Conservation (phyloP, 768 basidiomycete genomes). For the Leccinum disarticulatum region DNA sequence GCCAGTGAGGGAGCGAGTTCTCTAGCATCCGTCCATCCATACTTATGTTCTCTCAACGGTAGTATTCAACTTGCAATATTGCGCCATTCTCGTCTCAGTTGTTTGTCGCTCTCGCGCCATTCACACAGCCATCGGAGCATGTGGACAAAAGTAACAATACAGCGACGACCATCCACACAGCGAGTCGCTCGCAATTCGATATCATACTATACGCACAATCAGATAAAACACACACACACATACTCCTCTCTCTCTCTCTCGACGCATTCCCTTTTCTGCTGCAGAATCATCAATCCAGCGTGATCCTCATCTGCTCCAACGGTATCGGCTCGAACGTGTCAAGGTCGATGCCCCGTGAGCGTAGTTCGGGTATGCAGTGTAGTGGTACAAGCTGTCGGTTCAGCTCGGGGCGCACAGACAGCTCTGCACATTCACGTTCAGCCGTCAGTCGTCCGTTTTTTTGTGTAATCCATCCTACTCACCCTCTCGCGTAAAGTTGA, state of each 20-base stretch:
- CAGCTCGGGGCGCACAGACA: conserved; percentile 94
- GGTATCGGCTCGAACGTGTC: conserved; percentile 97
- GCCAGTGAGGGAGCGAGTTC: not conserved
- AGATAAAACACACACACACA: conserved; percentile 25
- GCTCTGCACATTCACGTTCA: conserved; percentile 53
- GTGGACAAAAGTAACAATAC: conserved; percentile 25
- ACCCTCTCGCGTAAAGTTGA: conserved; percentile 97
- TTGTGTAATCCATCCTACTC: conserved; percentile 31
- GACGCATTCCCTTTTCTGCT: conserved; percentile 26
- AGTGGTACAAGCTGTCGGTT: conserved; percentile 89
- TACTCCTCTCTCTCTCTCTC: conserved; percentile 2
- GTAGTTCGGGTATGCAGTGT: conserved; percentile 87
- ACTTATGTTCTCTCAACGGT: too few relatives aligned
- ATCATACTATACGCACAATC: conserved; percentile 38
- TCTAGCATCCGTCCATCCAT: not conserved
- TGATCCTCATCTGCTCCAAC: conserved; percentile 91
- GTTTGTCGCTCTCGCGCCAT: conserved; percentile 10
- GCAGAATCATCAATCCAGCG: conserved; percentile 70
- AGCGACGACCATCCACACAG: conserved; percentile 27
- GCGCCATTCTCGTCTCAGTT: conserved; percentile 22
- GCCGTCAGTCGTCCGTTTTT: conserved; percentile 1
- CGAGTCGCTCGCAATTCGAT: conserved; percentile 33
- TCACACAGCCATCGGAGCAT: conserved; percentile 20
- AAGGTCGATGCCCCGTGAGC: conserved; percentile 80
- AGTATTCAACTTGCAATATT: conserved; percentile 30